Base-by-base conservation (phyloP, 1,284 basidiomycete species). In the Boletus hoseneyae region DNA sequence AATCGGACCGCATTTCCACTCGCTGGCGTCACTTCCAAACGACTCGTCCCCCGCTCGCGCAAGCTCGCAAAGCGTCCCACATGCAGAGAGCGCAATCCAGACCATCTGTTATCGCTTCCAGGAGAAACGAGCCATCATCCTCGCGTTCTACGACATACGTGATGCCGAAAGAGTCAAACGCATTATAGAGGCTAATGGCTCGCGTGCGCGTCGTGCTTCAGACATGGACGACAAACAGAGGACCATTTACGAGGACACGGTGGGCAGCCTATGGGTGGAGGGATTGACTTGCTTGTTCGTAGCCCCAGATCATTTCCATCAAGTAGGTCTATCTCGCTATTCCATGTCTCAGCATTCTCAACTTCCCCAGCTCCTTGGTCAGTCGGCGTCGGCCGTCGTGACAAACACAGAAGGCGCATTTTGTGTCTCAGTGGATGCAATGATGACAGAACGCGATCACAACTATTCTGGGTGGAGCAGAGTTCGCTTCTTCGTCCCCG, bases 81-180 rank as follows among this genome's bases (percentile, higher is more conserved):
- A 45, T 16, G 23, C 54, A n/a, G 51, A 48, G 19, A 54, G 56
- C 29, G 55, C 58, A 42, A 71, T 79, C 48, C 78, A 80, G 59
- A 78, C 76, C n/a, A 75, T 84, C 32, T 75, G 74, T 56, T 77
- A 74, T 46, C 72, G 72, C 52, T 75, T 77, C 46, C 65, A 69
- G 43, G 69, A 71, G 18, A 70, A 78, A 41, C 77, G 79, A 6
- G 64, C 76, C 27, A 70, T 83, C 41, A 67, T 84, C 51, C 63
- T 88, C 43, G 79, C 82, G 3, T 87, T 87, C 57, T 79, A 77
- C 62, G 83, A 87, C 58, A 61, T 77, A 29, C 76, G 82, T 41
- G 70, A 79, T 44, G 79, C 83, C 4, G 67, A 71, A 39, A 70
- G 70, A 8, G 80, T 82, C 10, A 72, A 73, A 44, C 59, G 63